phyloP scores from a whole-genome alignment of 352 stramenopile genomes.

The Phytophthora ohioensis region DNA sequence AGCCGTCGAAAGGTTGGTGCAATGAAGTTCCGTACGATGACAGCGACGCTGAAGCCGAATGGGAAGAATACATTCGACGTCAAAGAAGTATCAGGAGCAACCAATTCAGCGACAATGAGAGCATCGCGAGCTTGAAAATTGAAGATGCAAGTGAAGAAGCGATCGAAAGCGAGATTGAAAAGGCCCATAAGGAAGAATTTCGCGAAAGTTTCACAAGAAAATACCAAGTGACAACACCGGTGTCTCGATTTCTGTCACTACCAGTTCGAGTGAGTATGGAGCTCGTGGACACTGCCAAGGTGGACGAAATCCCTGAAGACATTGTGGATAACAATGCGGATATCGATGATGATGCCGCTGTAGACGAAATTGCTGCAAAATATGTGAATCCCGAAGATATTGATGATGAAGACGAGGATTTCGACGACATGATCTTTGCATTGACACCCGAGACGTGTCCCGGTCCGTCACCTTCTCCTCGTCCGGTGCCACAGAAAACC shows the following conservation, averaged over 20 bases:
- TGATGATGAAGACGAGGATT: slow-evolving; percentile 34
- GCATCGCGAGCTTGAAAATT: slow-evolving; percentile 22
- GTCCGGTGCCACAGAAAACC: slow-evolving; percentile 1
- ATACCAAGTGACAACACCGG: background rate
- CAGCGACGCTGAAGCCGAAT: slow-evolving; percentile 24
- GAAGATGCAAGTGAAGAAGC: slow-evolving; percentile 34
- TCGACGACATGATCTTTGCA: slow-evolving; percentile 40
- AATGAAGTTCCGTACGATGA: slow-evolving; percentile 35
- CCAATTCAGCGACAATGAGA: slow-evolving; percentile 29
- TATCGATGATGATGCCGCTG: background rate
- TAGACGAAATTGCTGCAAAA: slow-evolving; percentile 1
- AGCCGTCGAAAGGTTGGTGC: slow-evolving; percentile 33
- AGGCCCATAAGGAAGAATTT: slow-evolving; percentile 5
- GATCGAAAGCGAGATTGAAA: slow-evolving; percentile 33
- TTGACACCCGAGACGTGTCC: slow-evolving; percentile 49
- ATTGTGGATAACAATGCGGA: slow-evolving; percentile 4
- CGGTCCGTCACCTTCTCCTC: slow-evolving; percentile 14
- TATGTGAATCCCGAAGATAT: slow-evolving; percentile 6
- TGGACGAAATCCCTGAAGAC: background rate
- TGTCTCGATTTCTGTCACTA: background rate
- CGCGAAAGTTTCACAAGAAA: background rate
- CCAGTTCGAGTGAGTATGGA: slow-evolving; percentile 18
- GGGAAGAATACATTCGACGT: slow-evolving; percentile 27
- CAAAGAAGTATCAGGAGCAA: slow-evolving; percentile 17
- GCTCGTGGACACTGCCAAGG: background rate